Base-by-base conservation (phyloP, 768 basidiomycete species). In the Pleurotus citrinopileatus region DNA sequence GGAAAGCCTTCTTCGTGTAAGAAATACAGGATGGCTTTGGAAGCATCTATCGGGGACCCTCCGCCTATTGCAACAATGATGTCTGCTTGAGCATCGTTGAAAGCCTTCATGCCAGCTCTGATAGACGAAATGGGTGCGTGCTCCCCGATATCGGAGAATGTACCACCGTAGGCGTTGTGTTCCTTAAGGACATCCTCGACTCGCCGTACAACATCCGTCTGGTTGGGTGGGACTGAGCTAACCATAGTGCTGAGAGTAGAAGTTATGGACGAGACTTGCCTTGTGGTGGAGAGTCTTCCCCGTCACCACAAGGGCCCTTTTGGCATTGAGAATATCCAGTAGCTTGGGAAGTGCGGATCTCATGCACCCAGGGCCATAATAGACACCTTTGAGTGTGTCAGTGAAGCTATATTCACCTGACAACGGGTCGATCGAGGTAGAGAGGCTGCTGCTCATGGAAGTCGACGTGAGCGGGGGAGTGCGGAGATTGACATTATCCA, bases 31-130 rank as follows among this genome's bases (percentile, higher is more conserved):
- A 91, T 86, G 0, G 83, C 83, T 64, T 93, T 92, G 19, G 86
- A 72, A 1, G 86, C 88, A 64, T 91, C 91, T 55, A 91, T 74
- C 9, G 89, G 88, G 1, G 89, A 91, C 44, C 90, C 91, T 20
- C 91, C 90, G 2, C 91, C 91, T 37, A 91, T 75, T 23, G 87
- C 72, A 34, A 93, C 78, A 59, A 91, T 81, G 19, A 84, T 74
- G 62, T 91, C 84, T 55, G 86, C 86, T 9, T 74, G 74, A 20
- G 76, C 67, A 8, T 81, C 74, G 40, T 73, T 78, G 71, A 87
- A 82, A 2, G 70, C 64, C 56, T 80, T 69, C 53, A 83, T 72
- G 25, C 82, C 87, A 13, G 73, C 73, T 15, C 72, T 68, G 58
- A 91, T 87, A 12, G 80, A 86, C 20, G 81, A 79, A 52, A 90